Conservation (phyloP, 2,329 filamentous ascomycete species). For the Colletotrichum tamarilloi region DNA sequence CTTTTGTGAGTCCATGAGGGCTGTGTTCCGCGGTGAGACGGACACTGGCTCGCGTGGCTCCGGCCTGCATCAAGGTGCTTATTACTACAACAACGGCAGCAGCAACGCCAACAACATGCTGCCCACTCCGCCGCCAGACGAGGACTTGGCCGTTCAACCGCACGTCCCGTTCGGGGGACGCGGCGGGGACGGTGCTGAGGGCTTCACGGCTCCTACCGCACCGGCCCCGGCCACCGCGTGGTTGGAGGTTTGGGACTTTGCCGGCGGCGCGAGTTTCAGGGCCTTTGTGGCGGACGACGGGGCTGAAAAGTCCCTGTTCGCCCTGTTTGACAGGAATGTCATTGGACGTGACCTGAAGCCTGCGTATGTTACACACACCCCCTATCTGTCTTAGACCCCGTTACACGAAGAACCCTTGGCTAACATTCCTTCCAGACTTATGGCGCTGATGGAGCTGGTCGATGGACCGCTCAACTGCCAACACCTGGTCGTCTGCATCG, state of each 20-base stretch:
- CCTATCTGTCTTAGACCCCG: no score
- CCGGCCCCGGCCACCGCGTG: constrained; percentile 61
- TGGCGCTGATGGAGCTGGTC: constrained; percentile 90
- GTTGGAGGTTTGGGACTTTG: constrained; percentile 88
- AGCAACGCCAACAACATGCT: constrained; percentile 36
- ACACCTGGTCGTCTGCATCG: constrained; percentile 83
- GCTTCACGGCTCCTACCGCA: constrained; percentile 36
- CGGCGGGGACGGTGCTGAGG: background rate
- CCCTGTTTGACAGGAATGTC: constrained; percentile 83
- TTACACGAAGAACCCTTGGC: constrained; percentile 27
- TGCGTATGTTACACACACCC: constrained; percentile 70
- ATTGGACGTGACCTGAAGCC: constrained; percentile 85
- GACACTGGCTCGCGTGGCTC: constrained; percentile 80
- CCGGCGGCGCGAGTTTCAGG: constrained; percentile 84
- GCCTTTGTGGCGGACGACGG: constrained; percentile 82
- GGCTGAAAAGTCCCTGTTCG: constrained; percentile 80
- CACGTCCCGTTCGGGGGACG: constrained; percentile 33
- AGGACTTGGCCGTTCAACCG: constrained; percentile 51
- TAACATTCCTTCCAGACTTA: constrained; percentile 68
- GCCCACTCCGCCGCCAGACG: constrained; percentile 66
- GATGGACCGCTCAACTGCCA: constrained; percentile 80
- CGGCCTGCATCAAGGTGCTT: constrained; percentile 82
- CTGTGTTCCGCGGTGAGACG: constrained; percentile 97
- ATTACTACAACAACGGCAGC: constrained; percentile 44
- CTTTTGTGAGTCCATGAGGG: constrained; percentile 96